phyloP scores from a whole-genome alignment of 805 yeast genomes.

The Myxozyma kluyveri region DNA sequence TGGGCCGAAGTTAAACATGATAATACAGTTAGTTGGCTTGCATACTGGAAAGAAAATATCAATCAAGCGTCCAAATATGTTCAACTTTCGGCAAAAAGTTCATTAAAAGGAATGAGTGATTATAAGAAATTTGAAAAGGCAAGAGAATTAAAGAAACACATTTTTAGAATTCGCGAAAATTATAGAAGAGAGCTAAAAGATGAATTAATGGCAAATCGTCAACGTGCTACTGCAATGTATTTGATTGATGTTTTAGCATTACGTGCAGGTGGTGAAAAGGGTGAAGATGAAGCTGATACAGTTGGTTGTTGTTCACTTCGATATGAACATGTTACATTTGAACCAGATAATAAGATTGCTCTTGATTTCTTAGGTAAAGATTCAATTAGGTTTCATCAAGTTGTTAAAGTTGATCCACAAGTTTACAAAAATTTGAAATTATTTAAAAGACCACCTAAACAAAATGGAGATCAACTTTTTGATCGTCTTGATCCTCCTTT shows the following conservation, averaged over 20 bases:
- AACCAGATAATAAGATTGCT: conserved; percentile 79
- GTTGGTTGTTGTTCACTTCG: conserved; percentile 96
- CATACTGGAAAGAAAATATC: conserved; percentile 95
- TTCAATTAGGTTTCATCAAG: conserved; percentile 86
- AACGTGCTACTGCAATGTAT: conserved; percentile 90
- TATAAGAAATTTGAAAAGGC: conserved; percentile 92
- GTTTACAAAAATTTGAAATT: conserved; percentile 84
- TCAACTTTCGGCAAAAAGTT: conserved; percentile 84
- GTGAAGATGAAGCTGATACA: conserved; percentile 96
- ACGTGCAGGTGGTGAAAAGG: conserved; percentile 97
- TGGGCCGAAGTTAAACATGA: conserved; percentile 93
- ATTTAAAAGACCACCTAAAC: conserved; percentile 85
- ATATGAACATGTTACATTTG: conserved; percentile 80
- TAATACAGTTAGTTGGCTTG: conserved; percentile 90
- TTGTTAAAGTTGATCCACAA: conserved; percentile 87
- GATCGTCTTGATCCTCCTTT: conserved; percentile 83
- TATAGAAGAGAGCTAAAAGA: conserved; percentile 69
- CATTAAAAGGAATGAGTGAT: conserved; percentile 87
- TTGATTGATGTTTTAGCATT: conserved; percentile 88
- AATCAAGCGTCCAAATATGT: conserved; percentile 82
- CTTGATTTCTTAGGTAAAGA: conserved; percentile 96
- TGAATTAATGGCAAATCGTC: conserved; percentile 77
- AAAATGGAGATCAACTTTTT: conserved; percentile 87
- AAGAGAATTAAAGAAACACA: conserved; percentile 70
- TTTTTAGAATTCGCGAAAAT: conserved; percentile 70